A percentile compares a stretch with the other conserved stretches of the same genome.
Evolutionary conservation across 2,329 filamentous ascomycete species (phyloP).

Genomic region (Fusarium sp.): DNA sequence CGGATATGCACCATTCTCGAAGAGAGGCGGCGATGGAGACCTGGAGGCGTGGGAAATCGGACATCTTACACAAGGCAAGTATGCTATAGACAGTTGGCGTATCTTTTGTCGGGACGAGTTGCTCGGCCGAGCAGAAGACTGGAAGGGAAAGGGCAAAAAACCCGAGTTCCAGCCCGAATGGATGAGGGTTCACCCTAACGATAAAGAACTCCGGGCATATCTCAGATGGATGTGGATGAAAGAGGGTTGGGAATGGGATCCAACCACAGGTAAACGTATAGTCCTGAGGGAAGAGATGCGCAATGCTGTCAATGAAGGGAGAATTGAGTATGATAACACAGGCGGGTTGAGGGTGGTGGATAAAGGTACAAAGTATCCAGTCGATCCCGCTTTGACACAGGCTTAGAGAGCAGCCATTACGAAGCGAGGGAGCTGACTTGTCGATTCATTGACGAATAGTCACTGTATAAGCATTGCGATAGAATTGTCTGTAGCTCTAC

Average conservation of each 20-base stretch:
- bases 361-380: background rate
- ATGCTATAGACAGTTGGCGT: constrained; percentile 89
- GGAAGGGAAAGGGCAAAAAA: constrained; percentile 68
- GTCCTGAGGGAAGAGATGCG: constrained; percentile 65
- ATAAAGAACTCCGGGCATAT: constrained; percentile 91
- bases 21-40: constrained; percentile 22
- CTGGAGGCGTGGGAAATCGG: constrained; percentile 81
- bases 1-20: background rate
- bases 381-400: background rate
- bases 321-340: constrained; percentile 65
- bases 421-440: background rate
- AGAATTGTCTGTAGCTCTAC: background rate
- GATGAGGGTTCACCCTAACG: constrained; percentile 83
- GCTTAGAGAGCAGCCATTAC: background rate
- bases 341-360: constrained; percentile 60
- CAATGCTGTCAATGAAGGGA: constrained; percentile 65
- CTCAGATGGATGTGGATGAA: constrained; percentile 92
- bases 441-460: background rate
- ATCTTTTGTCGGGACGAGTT: constrained; percentile 90
- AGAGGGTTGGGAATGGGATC: constrained; percentile 86
- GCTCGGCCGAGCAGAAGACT: constrained; percentile 72
- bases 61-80: constrained; percentile 83
- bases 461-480: background rate
- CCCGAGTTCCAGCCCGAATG: constrained; percentile 82
- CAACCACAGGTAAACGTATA: constrained; percentile 71